phyloP scores from a whole-genome alignment of 305 asterid genomes.

The Solanum hybrid region DNA sequence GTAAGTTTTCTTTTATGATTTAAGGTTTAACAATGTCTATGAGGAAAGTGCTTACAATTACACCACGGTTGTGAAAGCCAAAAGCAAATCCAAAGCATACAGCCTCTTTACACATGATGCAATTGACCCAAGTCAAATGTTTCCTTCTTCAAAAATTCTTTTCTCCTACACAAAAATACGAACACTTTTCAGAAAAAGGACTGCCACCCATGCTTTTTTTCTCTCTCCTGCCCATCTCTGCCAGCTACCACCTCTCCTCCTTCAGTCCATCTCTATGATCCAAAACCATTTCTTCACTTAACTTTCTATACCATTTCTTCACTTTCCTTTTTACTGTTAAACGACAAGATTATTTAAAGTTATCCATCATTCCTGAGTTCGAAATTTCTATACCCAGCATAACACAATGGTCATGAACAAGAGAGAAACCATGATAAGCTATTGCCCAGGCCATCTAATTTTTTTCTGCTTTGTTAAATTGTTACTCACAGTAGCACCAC shows the following conservation, averaged over 20 bases:
- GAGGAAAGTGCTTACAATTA: not conserved
- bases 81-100: not conserved
- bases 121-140: not conserved
- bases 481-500: not conserved
- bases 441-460: not conserved
- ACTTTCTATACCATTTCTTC: not conserved
- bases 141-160: not conserved
- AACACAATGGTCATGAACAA: not conserved
- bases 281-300: not conserved
- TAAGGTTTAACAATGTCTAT: not conserved
- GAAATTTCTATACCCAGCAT: not conserved
- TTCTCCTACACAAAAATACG: not conserved
- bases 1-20: conserved; percentile 30
- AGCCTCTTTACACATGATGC: not conserved
- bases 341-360: not conserved
- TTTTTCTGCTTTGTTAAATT: not conserved
- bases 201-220: not conserved
- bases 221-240: not conserved
- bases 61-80: not conserved
- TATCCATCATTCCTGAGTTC: not conserved
- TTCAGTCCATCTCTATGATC: not conserved
- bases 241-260: not conserved
- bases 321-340: not conserved
- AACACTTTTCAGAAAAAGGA: not conserved
- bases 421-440: not conserved